Evolutionary conservation across 2,329 filamentous ascomycete genomes (phyloP).

Genomic region (Myriosclerotinia duriaeana): DNA sequence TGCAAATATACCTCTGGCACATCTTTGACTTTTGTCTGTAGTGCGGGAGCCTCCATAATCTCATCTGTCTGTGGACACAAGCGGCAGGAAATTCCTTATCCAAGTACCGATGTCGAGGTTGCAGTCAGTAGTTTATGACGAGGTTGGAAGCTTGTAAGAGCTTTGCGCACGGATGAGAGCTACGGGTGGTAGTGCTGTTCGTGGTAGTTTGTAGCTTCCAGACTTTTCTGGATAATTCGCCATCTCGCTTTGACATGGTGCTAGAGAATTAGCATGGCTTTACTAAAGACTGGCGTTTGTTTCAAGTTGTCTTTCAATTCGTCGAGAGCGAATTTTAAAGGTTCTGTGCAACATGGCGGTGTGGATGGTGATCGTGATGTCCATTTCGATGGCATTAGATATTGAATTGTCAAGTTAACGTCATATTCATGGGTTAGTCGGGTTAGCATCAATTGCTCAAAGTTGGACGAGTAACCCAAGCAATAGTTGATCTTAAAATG

Average conservation of each 20-base stretch:
- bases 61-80: neutral
- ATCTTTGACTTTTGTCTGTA: neutral
- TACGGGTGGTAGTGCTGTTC: neutral
- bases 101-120: neutral
- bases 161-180: conserved; percentile 1
- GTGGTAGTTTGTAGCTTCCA: neutral
- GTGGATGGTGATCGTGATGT: conserved; percentile 9
- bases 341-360: conserved; percentile 16
- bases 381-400: neutral
- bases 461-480: neutral
- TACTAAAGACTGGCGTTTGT: neutral
- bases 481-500: neutral
- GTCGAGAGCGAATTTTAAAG: neutral
- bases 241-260: conserved; percentile 2
- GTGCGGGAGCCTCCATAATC: neutral
- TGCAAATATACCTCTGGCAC: neutral
- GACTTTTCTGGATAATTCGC: neutral
- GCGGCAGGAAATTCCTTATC: neutral
- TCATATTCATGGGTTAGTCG: neutral
- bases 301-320: neutral
- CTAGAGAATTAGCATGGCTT: neutral
- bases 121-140: neutral
- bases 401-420: neutral
- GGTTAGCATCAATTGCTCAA: neutral
- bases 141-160: neutral